phyloP scores from a whole-genome alignment of 331 rosid genomes.

The Ulmus americana region DNA sequence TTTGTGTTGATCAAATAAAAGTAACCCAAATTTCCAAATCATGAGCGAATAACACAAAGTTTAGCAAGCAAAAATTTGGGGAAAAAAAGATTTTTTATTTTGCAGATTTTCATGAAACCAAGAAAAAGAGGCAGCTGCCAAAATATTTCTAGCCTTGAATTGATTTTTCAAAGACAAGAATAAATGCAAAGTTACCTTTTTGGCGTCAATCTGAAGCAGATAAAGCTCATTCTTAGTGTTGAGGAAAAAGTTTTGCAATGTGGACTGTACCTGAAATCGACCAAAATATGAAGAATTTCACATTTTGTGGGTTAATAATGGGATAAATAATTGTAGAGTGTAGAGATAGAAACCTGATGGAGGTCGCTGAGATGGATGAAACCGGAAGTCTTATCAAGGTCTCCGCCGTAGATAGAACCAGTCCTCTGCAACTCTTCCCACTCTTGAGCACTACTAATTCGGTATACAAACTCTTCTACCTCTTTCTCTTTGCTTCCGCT shows the following conservation, averaged over 20 bases:
- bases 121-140: no score
- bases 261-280: constrained; percentile 51
- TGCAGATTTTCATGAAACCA: no score
- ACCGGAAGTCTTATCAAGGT: constrained; percentile 54
- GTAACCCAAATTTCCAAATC: no score
- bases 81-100: no score
- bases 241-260: constrained; percentile 55
- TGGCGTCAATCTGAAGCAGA: constrained; percentile 73
- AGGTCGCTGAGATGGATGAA: constrained; percentile 85
- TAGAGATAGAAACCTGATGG: constrained; percentile 45
- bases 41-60: no score
- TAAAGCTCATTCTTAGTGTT: constrained; percentile 52
- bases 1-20: no score
- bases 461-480: constrained; percentile 52
- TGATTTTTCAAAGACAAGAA: no score
- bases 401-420: constrained; percentile 50
- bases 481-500: constrained; percentile 24
- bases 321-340: background rate
- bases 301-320: background rate
- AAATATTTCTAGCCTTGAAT: no score
- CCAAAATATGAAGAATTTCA: background rate
- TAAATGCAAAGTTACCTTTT: constrained; percentile 36
- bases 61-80: no score
- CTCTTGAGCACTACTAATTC: constrained; percentile 53
- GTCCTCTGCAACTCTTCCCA: constrained; percentile 58